These are phyloP conservation scores for Mytilinidion resinicola DNA, from an alignment of 495 filamentous ascomycete species.

Conservation along the genomic window DNA sequence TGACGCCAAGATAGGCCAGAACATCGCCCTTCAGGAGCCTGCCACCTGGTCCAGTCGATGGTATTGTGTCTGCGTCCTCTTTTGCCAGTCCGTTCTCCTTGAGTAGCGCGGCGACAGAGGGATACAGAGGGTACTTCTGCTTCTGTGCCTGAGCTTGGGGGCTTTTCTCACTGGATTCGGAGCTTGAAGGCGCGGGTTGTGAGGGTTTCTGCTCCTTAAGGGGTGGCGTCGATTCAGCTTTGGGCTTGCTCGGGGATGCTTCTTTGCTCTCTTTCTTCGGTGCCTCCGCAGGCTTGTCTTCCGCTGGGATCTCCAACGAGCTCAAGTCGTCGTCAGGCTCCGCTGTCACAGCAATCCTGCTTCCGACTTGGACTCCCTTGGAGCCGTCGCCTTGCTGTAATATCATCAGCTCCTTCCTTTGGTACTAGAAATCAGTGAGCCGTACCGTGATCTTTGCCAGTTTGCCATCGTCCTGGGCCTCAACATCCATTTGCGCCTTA, in stretches of 20 bases:
- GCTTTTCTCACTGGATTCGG: slow-evolving; percentile 31
- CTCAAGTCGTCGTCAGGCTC: slow-evolving; percentile 68
- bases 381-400: slow-evolving; percentile 54
- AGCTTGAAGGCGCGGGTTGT: slow-evolving; percentile 26
- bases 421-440: neutral
- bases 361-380: slow-evolving; percentile 65
- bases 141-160: slow-evolving; percentile 47
- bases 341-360: slow-evolving; percentile 68
- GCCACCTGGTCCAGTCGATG: slow-evolving; percentile 78
- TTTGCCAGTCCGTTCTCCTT: slow-evolving; percentile 66
- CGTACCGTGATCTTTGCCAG: slow-evolving; percentile 65
- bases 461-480: slow-evolving; percentile 75
- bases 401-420: slow-evolving; percentile 2
- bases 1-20: slow-evolving; percentile 76
- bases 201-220: slow-evolving; percentile 30
- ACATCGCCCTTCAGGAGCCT: slow-evolving; percentile 94
- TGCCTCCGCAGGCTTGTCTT: slow-evolving; percentile 32
- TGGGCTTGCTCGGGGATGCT: slow-evolving; percentile 36
- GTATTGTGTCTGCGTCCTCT: slow-evolving; percentile 70
- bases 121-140: slow-evolving; percentile 67
- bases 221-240: slow-evolving; percentile 35
- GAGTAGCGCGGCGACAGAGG: slow-evolving; percentile 76
- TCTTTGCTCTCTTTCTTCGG: slow-evolving; percentile 7
- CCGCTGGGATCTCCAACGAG: slow-evolving; percentile 60
- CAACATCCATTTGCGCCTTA: slow-evolving; percentile 87